Conservation (phyloP, 345 rosid genomes). For the Eutrema heterophyllum region DNA sequence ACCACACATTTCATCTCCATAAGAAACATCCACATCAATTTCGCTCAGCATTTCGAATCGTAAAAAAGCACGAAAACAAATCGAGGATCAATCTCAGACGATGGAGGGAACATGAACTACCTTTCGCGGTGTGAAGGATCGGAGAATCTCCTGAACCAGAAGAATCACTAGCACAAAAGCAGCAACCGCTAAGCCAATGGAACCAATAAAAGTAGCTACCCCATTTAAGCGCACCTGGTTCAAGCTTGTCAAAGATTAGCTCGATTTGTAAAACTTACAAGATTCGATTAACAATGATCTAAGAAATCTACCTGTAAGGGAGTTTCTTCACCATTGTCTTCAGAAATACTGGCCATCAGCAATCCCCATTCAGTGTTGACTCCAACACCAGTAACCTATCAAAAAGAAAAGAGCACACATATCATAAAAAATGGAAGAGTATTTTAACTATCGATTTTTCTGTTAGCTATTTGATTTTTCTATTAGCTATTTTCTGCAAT, state of each 20-base stretch:
- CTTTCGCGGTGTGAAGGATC: no score
- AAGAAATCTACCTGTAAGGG: no score
- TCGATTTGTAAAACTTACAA: not conserved
- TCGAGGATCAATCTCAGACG: no score
- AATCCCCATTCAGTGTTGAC: not conserved
- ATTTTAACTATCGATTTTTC: not conserved
- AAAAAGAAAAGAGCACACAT: slow-evolving; percentile 1
- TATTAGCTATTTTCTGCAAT: not conserved
- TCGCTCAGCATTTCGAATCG: no score
- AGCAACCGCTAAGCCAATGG: slow-evolving; percentile 39
- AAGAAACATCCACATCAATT: no score
- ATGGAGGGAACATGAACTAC: no score
- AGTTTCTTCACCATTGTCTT: no score
- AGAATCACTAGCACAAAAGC: slow-evolving; percentile 66
- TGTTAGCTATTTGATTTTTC: not conserved
- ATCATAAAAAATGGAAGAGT: not conserved
- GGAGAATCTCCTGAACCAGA: slow-evolving; percentile 24
- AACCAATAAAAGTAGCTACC: not conserved
- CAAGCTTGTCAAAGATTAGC: slow-evolving; percentile 4
- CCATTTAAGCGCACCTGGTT: slow-evolving; percentile 75
- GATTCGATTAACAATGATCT: not conserved
- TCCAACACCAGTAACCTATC: slow-evolving; percentile 90
- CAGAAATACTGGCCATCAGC: no score
- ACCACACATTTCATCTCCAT: no score
- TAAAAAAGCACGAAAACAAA: no score